A percentile compares a stretch with the other conserved stretches of the same genome.
Conservation (phyloP, 176 grass and related monocot genomes). For the Luzula sylvatica region DNA sequence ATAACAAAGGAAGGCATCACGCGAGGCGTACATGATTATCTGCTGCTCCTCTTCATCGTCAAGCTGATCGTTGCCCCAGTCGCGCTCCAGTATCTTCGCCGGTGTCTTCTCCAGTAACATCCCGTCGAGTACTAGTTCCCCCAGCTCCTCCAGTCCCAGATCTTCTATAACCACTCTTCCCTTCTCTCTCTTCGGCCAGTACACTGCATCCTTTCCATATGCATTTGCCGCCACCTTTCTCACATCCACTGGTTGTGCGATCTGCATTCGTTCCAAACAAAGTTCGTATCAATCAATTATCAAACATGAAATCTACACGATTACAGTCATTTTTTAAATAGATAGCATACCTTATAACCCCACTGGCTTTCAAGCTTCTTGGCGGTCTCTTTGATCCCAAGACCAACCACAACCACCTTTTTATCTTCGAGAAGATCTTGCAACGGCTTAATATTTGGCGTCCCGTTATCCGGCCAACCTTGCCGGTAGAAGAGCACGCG, state of each 20-base stretch:
- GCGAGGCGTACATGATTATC: not conserved
- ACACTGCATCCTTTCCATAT: slow-evolving; percentile 11
- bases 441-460: not conserved
- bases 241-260: slow-evolving; percentile 1
- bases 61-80: not conserved
- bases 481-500: not conserved
- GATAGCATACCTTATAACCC: not conserved
- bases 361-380: slow-evolving; percentile 7
- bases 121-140: slow-evolving; percentile 7
- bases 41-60: not conserved
- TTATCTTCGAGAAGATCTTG: not conserved
- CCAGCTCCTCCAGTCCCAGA: slow-evolving; percentile 14
- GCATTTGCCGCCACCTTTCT: not conserved
- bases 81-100: not conserved
- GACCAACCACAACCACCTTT: slow-evolving; percentile 4
- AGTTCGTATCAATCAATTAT: no score
- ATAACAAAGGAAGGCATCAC: slow-evolving; percentile 10
- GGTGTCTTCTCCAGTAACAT: slow-evolving; percentile 15
- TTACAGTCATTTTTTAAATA: no score
- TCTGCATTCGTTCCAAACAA: not conserved
- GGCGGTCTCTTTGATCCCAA: slow-evolving; percentile 2
- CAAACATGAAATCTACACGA: no score
- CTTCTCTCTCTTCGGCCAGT: not conserved
- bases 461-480: not conserved
- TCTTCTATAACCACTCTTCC: slow-evolving; percentile 5